A percentile compares a stretch with the other conserved stretches of the same genome.
phyloP scores from a whole-genome alignment of 192 early-diverging fungal species.

The Entrophospora sp. region DNA sequence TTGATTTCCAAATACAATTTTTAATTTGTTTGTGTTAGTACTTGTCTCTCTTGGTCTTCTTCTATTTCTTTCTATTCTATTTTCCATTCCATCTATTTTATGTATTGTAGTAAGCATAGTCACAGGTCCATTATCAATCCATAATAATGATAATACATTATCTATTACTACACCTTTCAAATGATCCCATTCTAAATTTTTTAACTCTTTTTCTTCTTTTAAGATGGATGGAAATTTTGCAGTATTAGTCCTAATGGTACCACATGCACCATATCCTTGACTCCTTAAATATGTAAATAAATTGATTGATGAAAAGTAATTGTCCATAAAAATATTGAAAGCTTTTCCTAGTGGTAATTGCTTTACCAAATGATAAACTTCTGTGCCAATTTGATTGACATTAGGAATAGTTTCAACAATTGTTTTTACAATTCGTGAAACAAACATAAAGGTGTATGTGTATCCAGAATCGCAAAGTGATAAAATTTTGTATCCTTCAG shows the following conservation, averaged over 20 bases:
- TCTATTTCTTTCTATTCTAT: neutral
- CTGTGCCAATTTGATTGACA: neutral
- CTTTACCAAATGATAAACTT: conserved; percentile 21
- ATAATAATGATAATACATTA: conserved; percentile 17
- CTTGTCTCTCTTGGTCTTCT: neutral
- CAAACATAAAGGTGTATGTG: conserved; percentile 21
- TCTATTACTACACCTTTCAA: conserved; percentile 6
- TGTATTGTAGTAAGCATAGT: conserved; percentile 31
- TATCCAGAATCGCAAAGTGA: conserved; percentile 25
- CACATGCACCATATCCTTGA: conserved; percentile 23
- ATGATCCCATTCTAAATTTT: conserved; percentile 18
- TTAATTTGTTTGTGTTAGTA: neutral
- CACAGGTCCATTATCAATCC: conserved; percentile 29
- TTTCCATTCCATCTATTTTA: neutral
- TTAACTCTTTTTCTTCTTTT: conserved; percentile 8
- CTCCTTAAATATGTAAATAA: conserved; percentile 18
- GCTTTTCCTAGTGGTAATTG: neutral
- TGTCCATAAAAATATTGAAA: conserved; percentile 30
- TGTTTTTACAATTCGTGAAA: conserved; percentile 1
- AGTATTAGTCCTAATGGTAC: conserved; percentile 14
- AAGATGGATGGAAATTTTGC: neutral
- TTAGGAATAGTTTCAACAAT: neutral
- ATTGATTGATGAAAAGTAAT: conserved; percentile 23
- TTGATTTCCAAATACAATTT: neutral
- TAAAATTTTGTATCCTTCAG: conserved; percentile 27